A percentile compares a stretch with the other conserved stretches of the same genome.
Conservation (phyloP, 2,329 filamentous ascomycete species). For the Fusarium cyanostomum region DNA sequence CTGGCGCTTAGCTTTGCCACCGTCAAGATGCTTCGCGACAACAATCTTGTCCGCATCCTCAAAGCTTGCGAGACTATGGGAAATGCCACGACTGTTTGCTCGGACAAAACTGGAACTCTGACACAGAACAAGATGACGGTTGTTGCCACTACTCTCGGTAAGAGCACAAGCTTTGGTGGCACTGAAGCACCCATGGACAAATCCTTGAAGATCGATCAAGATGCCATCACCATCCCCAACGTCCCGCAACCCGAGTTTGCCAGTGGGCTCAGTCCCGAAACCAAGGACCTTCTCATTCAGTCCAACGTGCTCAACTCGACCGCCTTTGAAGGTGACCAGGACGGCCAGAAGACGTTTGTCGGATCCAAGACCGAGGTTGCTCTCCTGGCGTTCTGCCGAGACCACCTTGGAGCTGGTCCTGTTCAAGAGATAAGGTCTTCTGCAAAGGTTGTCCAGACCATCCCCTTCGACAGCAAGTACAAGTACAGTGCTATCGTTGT, state of each 20-base stretch:
- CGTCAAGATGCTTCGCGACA: conserved; percentile 74
- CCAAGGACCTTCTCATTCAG: conserved; percentile 69
- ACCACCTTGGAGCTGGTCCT: conserved; percentile 60
- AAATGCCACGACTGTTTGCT: conserved; percentile 79
- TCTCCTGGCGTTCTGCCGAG: conserved; percentile 59
- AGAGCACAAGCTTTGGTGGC: conserved; percentile 45
- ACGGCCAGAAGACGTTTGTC: conserved; percentile 57
- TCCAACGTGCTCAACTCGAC: conserved; percentile 69
- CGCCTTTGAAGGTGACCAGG: conserved; percentile 62
- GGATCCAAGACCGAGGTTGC: conserved; percentile 68
- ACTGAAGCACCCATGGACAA: conserved; percentile 36
- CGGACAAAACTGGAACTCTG: conserved; percentile 62
- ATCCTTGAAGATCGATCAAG: conserved; percentile 31
- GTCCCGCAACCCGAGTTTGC: conserved; percentile 45
- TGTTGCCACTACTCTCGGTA: conserved; percentile 73
- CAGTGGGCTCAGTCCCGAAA: conserved; percentile 24
- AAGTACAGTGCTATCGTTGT: conserved; percentile 67
- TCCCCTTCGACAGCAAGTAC: conserved; percentile 64
- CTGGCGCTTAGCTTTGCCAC: conserved; percentile 75
- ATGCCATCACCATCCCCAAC: conserved; percentile 33
- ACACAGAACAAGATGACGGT: conserved; percentile 78
- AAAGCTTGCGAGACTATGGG: conserved; percentile 78
- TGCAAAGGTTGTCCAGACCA: conserved; percentile 58
- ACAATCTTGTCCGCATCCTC: conserved; percentile 73
- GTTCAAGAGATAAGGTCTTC: conserved; percentile 58